These are phyloP conservation scores for Aurantiochytrium sp. DNA, from an alignment of 108 stramenopile genomes.

Conservation along the genomic window DNA sequence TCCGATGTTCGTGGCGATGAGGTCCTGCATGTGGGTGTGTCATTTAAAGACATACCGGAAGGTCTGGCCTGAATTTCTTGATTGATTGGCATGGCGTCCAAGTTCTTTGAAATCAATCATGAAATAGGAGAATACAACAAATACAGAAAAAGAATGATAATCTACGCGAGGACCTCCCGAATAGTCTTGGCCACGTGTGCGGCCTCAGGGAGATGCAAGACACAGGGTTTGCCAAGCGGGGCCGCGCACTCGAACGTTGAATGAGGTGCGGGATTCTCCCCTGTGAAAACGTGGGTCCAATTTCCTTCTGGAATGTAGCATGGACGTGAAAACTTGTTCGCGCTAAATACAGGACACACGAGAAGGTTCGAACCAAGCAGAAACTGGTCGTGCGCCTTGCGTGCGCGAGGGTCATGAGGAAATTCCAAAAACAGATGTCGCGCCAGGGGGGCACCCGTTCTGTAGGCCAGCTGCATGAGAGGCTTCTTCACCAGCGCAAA, in stretches of 20 bases:
- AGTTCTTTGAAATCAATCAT: no score
- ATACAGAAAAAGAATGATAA: no score
- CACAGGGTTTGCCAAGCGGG: background rate
- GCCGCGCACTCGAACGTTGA: background rate
- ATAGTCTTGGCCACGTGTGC: background rate
- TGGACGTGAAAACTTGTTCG: background rate
- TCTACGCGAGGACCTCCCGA: background rate
- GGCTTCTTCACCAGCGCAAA: background rate
- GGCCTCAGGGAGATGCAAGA: background rate
- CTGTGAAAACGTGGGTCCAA: background rate
- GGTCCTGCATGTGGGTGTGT: no score
- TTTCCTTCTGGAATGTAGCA: background rate
- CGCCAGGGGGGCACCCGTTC: background rate
- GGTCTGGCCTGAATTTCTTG: no score
- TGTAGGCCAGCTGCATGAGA: background rate
- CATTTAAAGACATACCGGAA: no score
- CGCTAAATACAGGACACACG: background rate
- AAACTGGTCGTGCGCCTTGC: conserved; percentile 1
- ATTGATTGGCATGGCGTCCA: no score
- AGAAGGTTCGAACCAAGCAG: conserved; percentile 4
- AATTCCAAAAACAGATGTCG: conserved; percentile 4
- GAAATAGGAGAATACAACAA: no score
- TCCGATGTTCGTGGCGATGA: no score
- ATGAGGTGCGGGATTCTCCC: background rate
- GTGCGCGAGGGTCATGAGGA: background rate